phyloP scores from a whole-genome alignment of 1,284 basidiomycete species.

The Microbotryum lychnidis-dioicae region DNA sequence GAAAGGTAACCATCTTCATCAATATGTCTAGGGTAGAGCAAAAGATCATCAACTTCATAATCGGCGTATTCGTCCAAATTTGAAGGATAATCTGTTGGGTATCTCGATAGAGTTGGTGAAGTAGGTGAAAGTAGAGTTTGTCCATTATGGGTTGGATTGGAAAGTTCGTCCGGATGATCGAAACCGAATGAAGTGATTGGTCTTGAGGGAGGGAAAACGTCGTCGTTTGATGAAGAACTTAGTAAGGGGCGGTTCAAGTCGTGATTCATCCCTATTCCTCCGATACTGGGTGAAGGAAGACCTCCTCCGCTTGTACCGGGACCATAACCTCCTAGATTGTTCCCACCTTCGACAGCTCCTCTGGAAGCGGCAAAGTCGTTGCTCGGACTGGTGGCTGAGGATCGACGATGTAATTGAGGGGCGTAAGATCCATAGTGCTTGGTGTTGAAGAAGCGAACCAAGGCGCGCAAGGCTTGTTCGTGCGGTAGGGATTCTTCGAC shows the following conservation, averaged over 20 bases:
- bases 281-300: background rate
- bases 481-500: slow-evolving; percentile 64
- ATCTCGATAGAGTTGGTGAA: background rate
- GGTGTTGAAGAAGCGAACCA: slow-evolving; percentile 81
- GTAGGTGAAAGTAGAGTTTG: background rate
- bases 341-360: too few species aligned
- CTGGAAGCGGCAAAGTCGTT: background rate
- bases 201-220: slow-evolving; percentile 46
- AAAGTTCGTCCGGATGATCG: slow-evolving; percentile 23
- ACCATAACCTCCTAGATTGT: background rate
- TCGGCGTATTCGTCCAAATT: slow-evolving; percentile 10
- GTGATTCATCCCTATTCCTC: background rate
- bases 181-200: slow-evolving; percentile 38
- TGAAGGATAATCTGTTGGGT: too few species aligned
- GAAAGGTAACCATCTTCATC: background rate
- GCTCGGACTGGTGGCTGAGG: slow-evolving; percentile 3
- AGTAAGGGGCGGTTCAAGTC: background rate
- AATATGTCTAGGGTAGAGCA: slow-evolving; percentile 10
- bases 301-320: background rate
- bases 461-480: slow-evolving; percentile 86
- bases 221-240: slow-evolving; percentile 35
- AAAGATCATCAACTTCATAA: slow-evolving; percentile 25
- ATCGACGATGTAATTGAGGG: slow-evolving; percentile 34
- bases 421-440: slow-evolving; percentile 37
- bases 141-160: background rate